Evolutionary conservation across 208 protist species (phyloP).

Genomic region (Trichomonas vaginalis): DNA sequence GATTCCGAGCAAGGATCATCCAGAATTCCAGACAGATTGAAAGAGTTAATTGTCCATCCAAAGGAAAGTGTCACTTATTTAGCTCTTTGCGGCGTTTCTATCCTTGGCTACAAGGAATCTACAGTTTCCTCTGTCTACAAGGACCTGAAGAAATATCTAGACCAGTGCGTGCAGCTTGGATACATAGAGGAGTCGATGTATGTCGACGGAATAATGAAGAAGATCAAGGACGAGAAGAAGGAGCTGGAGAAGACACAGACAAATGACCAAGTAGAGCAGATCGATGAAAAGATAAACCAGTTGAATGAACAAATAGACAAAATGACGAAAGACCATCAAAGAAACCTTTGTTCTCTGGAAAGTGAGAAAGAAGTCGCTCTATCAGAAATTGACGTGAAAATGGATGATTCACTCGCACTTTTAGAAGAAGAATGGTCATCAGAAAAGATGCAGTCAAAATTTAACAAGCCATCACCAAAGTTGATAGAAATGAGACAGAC

Average conservation of each 20-base stretch:
- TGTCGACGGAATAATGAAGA: neutral
- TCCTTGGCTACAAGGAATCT: neutral
- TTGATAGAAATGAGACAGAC: neutral
- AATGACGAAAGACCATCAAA: neutral
- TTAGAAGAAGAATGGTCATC: neutral
- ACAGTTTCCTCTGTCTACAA: neutral
- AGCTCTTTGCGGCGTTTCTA: neutral
- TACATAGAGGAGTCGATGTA: neutral
- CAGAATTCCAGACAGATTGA: neutral
- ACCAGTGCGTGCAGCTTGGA: neutral
- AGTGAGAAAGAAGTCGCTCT: neutral
- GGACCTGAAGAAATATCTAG: neutral
- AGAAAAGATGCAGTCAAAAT: neutral
- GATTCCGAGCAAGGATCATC: neutral
- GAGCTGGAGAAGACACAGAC: neutral
- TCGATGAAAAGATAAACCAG: neutral
- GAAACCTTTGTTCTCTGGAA: neutral
- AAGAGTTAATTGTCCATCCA: neutral
- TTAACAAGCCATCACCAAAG: neutral
- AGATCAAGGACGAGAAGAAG: neutral
- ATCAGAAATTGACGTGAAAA: neutral
- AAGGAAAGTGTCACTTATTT: neutral
- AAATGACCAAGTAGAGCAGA: neutral
- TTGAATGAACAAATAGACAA: neutral
- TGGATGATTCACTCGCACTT: neutral